Evolutionary conservation across 208 protist species (phyloP), one percentile per base, ranked within the genome.

Genomic region (Leishmania aethiopica): DNA sequence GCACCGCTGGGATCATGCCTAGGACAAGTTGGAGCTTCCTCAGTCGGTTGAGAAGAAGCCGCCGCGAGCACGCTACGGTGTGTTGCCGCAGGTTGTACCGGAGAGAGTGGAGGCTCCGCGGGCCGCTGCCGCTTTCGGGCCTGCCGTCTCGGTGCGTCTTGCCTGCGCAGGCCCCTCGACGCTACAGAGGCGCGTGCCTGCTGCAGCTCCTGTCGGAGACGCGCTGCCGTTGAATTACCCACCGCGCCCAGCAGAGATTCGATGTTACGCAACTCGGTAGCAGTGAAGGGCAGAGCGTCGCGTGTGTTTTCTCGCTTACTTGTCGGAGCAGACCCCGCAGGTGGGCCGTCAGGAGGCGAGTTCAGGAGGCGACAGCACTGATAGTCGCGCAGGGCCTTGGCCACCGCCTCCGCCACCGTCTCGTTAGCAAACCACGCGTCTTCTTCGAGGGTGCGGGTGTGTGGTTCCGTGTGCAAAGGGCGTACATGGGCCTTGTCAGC

Each of bases 181-280:
- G 84, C 84, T 0, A 93, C 53, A 71, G 87, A 75, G 25, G 90
- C 74, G 11, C 86, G 84, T 10, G 85, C 88, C 2, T 80, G 71
- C 17, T 37, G 42, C 51, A 91, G 62, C n/a, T 90, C 69, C 22
- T 79, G 51, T 8, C 76, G 84, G 25, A 96, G 76, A 32, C 78
- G 86, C 2, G 83, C 49, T 22, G 89, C 88, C 35, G 89, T 92
- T 0, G 78, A 49, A 5, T 73, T 78, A 25, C 80, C 84, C 19
- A 96, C 87, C 0, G 89, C 90, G 3, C 72, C 53, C 7, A 96
- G 83, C 73, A 96, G 83, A 45, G 70, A 42, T 45, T 88, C 85
- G 53, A 96, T 90, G 73, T 90, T 93, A 15, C 82, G 84, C 87
- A 94, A 64, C 83, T 95, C 90, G 25, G 77, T 57, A 6, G 86